Evolutionary conservation across 495 filamentous ascomycete genomes (phyloP).

Genomic region (Penicillium samsonianum): DNA sequence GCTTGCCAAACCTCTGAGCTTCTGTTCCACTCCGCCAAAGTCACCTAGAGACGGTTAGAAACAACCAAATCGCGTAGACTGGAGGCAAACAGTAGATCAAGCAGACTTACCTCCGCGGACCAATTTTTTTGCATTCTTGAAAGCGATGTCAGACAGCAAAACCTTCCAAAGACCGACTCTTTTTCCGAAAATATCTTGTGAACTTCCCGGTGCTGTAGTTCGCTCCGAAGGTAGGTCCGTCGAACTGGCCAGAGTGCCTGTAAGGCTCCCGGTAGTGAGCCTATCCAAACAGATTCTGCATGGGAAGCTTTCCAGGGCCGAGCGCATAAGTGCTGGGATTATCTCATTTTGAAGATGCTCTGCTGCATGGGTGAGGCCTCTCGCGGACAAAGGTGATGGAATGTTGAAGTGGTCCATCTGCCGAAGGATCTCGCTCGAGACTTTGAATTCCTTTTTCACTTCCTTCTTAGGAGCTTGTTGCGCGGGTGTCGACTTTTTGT

Average conservation of each 20-base stretch:
- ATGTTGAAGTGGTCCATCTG: constrained; percentile 1
- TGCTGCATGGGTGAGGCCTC: constrained; percentile 8
- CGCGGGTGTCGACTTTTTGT: constrained; percentile 13
- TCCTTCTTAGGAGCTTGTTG: background rate
- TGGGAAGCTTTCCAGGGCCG: constrained; percentile 21
- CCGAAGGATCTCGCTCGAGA: background rate
- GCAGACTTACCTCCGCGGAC: constrained; percentile 2
- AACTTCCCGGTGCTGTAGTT: background rate
- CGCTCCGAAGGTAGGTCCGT: background rate
- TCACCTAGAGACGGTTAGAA: constrained; percentile 8
- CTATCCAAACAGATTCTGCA: constrained; percentile 23
- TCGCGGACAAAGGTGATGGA: background rate
- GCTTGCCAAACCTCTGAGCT: constrained; percentile 32
- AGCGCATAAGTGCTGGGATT: constrained; percentile 13
- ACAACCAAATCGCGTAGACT: background rate
- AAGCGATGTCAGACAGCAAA: constrained; percentile 35
- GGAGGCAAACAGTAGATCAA: background rate
- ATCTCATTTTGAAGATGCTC: constrained; percentile 12
- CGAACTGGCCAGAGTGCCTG: background rate
- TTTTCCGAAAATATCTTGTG: constrained; percentile 29
- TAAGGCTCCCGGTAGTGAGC: background rate
- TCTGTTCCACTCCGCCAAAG: constrained; percentile 17
- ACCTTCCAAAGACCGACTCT: constrained; percentile 43
- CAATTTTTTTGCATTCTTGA: constrained; percentile 26
- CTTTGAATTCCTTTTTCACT: constrained; percentile 2